Evolutionary conservation across 345 rosid species (phyloP).

Genomic region (Mercurialis annua): DNA sequence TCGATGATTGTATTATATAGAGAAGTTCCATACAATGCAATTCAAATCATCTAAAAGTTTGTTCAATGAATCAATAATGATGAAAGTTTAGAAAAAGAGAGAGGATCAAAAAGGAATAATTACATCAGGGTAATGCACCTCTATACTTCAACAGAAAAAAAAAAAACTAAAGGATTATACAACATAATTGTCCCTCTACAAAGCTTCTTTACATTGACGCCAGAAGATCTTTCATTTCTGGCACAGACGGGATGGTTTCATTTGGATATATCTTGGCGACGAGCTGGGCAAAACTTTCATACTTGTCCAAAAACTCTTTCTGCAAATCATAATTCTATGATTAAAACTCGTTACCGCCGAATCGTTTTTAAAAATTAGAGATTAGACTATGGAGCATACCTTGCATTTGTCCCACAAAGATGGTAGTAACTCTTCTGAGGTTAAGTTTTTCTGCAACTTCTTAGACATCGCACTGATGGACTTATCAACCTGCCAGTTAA

Average conservation of each 20-base stretch:
- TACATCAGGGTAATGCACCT: slow-evolving; percentile 22
- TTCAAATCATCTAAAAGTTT: slow-evolving; percentile 4
- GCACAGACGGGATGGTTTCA: slow-evolving; percentile 65
- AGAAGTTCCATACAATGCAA: not conserved
- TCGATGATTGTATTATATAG: not conserved
- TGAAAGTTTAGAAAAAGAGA: slow-evolving; percentile 8
- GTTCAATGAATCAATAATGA: slow-evolving; percentile 16
- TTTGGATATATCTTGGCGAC: slow-evolving; percentile 84
- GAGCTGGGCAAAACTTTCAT: slow-evolving; percentile 83
- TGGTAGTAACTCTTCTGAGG: slow-evolving; percentile 88
- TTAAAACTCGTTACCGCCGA: too few species aligned
- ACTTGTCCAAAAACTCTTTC: slow-evolving; percentile 95
- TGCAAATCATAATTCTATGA: slow-evolving; percentile 42
- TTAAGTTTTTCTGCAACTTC: slow-evolving; percentile 89
- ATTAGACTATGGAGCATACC: slow-evolving; percentile 36
- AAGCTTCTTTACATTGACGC: slow-evolving; percentile 66
- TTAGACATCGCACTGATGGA: slow-evolving; percentile 86
- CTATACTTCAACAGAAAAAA: slow-evolving; percentile 7
- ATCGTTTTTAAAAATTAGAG: not conserved
- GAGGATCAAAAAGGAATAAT: slow-evolving; percentile 15
- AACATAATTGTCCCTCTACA: slow-evolving; percentile 18
- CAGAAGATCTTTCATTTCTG: slow-evolving; percentile 76
- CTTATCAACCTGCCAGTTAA: slow-evolving; percentile 66
- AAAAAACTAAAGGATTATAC: not conserved
- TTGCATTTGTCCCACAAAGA: slow-evolving; percentile 99